Conservation (phyloP, 345 rosid species). For the Euclidium syriacum region DNA sequence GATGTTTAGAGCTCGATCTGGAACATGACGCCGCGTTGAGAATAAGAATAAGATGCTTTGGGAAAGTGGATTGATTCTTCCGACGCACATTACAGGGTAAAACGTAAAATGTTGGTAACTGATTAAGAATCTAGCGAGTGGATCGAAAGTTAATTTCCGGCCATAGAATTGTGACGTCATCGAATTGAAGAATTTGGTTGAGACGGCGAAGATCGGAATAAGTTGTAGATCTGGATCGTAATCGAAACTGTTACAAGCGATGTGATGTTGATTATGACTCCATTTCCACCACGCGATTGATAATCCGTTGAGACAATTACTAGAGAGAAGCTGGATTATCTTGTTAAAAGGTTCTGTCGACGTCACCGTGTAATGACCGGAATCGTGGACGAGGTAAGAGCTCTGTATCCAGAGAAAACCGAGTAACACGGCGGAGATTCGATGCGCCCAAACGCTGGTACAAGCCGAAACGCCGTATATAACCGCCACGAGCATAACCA, state of each 20-base stretch:
- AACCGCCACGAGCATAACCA: slow-evolving; percentile 39
- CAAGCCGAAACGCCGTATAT: slow-evolving; percentile 64
- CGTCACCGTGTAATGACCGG: slow-evolving; percentile 88
- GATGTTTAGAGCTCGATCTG: slow-evolving; percentile 66
- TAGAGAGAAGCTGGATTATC: slow-evolving; percentile 59
- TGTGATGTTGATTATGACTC: slow-evolving; percentile 92
- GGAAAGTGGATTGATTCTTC: slow-evolving; percentile 61
- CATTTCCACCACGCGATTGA: slow-evolving; percentile 99
- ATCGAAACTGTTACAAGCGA: slow-evolving; percentile 85
- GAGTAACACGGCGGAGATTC: slow-evolving; percentile 47
- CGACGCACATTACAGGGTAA: slow-evolving; percentile 85
- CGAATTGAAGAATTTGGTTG: slow-evolving; percentile 48
- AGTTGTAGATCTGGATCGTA: slow-evolving; percentile 95
- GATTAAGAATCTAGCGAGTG: slow-evolving; percentile 57
- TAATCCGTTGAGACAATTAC: slow-evolving; percentile 82
- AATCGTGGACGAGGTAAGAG: slow-evolving; percentile 90
- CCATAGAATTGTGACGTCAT: slow-evolving; percentile 69
- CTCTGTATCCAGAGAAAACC: slow-evolving; percentile 83
- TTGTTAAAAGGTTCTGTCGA: slow-evolving; percentile 43
- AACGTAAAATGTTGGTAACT: slow-evolving; percentile 87
- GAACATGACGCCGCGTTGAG: slow-evolving; percentile 51
- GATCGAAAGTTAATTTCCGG: slow-evolving; percentile 52
- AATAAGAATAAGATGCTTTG: slow-evolving; percentile 67
- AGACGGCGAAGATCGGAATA: slow-evolving; percentile 85
- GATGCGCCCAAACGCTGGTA: slow-evolving; percentile 55